Evolutionary conservation across 75 land plant genomes (phyloP), one percentile per base, ranked within the genome.

Genomic region (Azolla pinnata): DNA sequence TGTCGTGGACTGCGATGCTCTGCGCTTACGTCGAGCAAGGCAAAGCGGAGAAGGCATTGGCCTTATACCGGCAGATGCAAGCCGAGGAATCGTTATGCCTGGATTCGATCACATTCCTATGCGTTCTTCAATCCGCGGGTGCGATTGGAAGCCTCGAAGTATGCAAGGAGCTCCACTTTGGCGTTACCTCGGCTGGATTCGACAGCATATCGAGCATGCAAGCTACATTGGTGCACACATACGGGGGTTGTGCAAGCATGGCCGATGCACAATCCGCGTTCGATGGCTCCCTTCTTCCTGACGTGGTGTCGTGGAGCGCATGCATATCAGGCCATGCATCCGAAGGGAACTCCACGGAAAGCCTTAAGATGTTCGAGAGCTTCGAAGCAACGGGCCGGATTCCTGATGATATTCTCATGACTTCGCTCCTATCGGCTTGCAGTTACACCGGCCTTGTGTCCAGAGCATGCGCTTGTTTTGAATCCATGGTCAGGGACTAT

Each of bases 371-470:
- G 19, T 33, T 26, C 19, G 33, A 32, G 18, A 28, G 9, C 18
- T 31, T 50, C 9, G 20, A 48, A 23, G 4, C 20, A 28, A 14
- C 12, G 19, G 71, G 71, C 18, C 4, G 18, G 16, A 63, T 20
- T 24, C 67, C 71, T 24, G 48, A 68, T 40, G 17, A 33, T 26
- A 33, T 68, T n/a, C 48, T 48, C 23, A 50, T 68, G 20, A 29
- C 49, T 46, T 18, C 30, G n/a, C 44, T 68, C 20, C 54, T 68
- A 14, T 44, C 23, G 16, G 71, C 68, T 33, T 68, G 71, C 47
- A 49, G 71, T 59, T 62, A 68, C 19, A 19, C 55, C 17, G 64
- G 70, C 32, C 27, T 60, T 17, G 32, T 61, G 8, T 40, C 30
- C 5, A 33, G 48, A 23, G 56, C 56, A 1, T 20, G 14, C 9